phyloP scores from a whole-genome alignment of 805 yeast genomes.

The Lachancea kluyveri region DNA sequence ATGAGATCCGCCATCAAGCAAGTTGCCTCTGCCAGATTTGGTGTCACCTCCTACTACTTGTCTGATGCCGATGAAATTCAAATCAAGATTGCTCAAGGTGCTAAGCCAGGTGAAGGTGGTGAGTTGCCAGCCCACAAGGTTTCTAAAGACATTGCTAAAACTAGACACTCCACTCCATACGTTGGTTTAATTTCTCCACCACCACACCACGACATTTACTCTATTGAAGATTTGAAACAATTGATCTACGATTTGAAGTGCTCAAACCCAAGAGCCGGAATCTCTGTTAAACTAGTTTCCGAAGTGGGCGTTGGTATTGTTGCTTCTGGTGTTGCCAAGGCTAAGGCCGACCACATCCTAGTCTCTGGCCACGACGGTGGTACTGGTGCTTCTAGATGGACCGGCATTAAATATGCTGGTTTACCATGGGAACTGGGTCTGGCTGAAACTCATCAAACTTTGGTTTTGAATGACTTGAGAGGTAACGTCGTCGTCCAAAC shows the following conservation, averaged over 20 bases:
- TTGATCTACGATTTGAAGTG: constrained; percentile 94
- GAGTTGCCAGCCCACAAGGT: constrained; percentile 95
- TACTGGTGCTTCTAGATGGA: constrained; percentile 98
- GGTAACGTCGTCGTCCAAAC: constrained; percentile 94
- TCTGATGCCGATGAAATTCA: constrained; percentile 97
- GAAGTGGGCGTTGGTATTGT: constrained; percentile 99
- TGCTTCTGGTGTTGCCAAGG: constrained; percentile 98
- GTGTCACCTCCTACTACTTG: constrained; percentile 91
- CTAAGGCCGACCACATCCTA: constrained; percentile 93
- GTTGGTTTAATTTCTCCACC: constrained; percentile 98
- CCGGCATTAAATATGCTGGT: constrained; percentile 95
- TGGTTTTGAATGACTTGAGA: constrained; percentile 91
- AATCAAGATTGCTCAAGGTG: constrained; percentile 99
- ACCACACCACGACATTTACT: constrained; percentile 97
- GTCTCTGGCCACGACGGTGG: constrained; percentile 99
- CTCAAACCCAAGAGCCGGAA: constrained; percentile 94
- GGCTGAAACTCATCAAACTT: constrained; percentile 96
- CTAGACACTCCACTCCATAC: constrained; percentile 94
- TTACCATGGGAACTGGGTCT: constrained; percentile 98
- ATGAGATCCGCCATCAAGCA: constrained; percentile 99
- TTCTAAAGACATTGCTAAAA: constrained; percentile 78
- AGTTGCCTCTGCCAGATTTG: constrained; percentile 96
- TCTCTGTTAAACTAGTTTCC: constrained; percentile 91
- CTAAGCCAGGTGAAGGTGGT: constrained; percentile 99
- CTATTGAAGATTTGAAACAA: constrained; percentile 96